phyloP scores from a whole-genome alignment of 345 rosid genomes.

The Zanthoxylum bungeanum region DNA sequence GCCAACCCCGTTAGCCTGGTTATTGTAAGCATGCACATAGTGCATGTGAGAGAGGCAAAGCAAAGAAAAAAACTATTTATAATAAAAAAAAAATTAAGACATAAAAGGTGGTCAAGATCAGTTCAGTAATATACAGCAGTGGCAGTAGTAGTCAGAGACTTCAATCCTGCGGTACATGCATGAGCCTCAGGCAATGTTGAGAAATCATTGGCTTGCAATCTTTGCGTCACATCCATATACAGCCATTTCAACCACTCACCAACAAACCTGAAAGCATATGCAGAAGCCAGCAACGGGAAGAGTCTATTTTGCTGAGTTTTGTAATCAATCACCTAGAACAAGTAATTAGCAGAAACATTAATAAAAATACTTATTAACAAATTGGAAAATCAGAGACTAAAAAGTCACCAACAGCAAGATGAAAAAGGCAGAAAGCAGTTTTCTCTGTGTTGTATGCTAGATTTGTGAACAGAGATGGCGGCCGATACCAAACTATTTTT shows the following conservation, averaged over 20 bases:
- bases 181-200: constrained; percentile 96
- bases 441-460: background rate
- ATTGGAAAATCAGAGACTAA: constrained; percentile 5
- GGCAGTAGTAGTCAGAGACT: constrained; percentile 87
- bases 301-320: constrained; percentile 96
- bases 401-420: background rate
- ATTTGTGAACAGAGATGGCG: no score
- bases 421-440: background rate
- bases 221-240: constrained; percentile 81
- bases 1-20: background rate
- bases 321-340: constrained; percentile 84
- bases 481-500: no score
- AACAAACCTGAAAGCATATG: constrained; percentile 96
- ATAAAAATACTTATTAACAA: background rate
- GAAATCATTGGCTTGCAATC: constrained; percentile 85
- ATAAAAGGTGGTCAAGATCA: constrained; percentile 3
- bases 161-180: constrained; percentile 98
- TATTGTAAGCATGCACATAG: background rate
- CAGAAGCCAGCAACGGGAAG: constrained; percentile 98
- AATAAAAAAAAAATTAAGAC: background rate
- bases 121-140: constrained; percentile 71
- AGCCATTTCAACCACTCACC: constrained; percentile 99
- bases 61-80: background rate
- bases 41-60: background rate
- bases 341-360: constrained; percentile 19